Conservation (phyloP, 192 early-diverging fungal species). For the Kickxella alabastrina region DNA sequence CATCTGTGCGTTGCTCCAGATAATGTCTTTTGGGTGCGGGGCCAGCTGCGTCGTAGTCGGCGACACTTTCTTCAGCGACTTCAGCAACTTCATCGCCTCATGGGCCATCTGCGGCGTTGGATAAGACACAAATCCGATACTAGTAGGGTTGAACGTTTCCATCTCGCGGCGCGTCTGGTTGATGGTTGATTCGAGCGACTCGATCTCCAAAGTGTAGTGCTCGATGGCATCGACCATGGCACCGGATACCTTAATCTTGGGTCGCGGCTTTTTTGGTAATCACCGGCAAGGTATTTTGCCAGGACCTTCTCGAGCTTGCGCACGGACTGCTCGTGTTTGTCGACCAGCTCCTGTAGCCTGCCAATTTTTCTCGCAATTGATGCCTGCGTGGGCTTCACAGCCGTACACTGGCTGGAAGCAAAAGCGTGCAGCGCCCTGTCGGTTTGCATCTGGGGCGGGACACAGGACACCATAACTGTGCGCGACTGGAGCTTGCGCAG, state of each 20-base stretch:
- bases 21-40: conserved; percentile 71
- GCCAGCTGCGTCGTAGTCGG: conserved; percentile 44
- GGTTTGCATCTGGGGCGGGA: conserved; percentile 57
- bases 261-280: conserved; percentile 34
- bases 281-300: conserved; percentile 51
- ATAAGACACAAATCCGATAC: conserved; percentile 70
- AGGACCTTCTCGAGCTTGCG: conserved; percentile 63
- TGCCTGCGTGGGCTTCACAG: conserved; percentile 52
- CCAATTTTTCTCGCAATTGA: conserved; percentile 65
- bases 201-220: conserved; percentile 62
- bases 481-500: conserved; percentile 62
- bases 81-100: conserved; percentile 30
- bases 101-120: conserved; percentile 53
- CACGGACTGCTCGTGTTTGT: conserved; percentile 61
- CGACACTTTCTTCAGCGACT: conserved; percentile 19
- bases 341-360: conserved; percentile 61
- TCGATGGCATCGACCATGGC: conserved; percentile 66
- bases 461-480: conserved; percentile 63
- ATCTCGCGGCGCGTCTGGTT: conserved; percentile 48
- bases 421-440: conserved; percentile 55
- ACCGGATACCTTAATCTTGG: conserved; percentile 42
- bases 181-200: conserved; percentile 56
- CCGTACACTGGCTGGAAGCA: conserved; percentile 42
- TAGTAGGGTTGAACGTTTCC: conserved; percentile 54
- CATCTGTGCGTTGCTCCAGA: conserved; percentile 68